phyloP scores from a whole-genome alignment of 1,139 yeast species.

The Maudiozyma humilis region DNA sequence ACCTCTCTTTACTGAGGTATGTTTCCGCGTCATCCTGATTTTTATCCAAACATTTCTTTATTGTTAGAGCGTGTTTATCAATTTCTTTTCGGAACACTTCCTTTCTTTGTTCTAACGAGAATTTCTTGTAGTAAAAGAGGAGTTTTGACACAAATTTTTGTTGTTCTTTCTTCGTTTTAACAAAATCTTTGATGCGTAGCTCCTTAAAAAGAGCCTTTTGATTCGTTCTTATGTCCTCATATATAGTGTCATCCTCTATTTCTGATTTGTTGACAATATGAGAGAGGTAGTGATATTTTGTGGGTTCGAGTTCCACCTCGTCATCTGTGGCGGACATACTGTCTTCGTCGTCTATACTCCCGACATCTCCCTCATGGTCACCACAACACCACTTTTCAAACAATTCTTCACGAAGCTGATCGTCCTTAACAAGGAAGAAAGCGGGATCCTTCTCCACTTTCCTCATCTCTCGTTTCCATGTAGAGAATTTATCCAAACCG shows the following conservation, averaged over 20 bases:
- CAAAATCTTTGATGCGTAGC: conserved; percentile 18
- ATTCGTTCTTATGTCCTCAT: conserved; percentile 22
- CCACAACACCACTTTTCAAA: conserved; percentile 27
- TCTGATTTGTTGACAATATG: conserved; percentile 26
- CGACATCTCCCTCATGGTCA: conserved; percentile 3
- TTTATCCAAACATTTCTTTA: not conserved
- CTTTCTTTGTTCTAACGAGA: conserved; percentile 14
- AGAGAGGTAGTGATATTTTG: conserved; percentile 28
- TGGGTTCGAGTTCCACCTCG: conserved; percentile 20
- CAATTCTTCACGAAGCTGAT: conserved; percentile 17
- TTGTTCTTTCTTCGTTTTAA: conserved; percentile 19
- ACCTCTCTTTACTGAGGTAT: not conserved
- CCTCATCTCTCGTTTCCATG: conserved; percentile 23
- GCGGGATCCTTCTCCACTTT: conserved; percentile 20
- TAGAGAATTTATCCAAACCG: conserved; percentile 22
- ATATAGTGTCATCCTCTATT: conserved; percentile 18
- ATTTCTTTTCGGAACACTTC: conserved; percentile 12
- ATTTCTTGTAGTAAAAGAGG: conserved; percentile 25
- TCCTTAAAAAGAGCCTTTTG: conserved; percentile 21
- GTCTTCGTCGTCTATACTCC: conserved; percentile 5
- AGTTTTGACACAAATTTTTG: conserved; percentile 21
- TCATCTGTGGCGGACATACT: too few relatives aligned
- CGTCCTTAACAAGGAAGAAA: conserved; percentile 17
- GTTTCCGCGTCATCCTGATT: not conserved
- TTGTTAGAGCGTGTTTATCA: not conserved